phyloP scores from a whole-genome alignment of 2,329 filamentous ascomycete species.

The Alternaria sp. region DNA sequence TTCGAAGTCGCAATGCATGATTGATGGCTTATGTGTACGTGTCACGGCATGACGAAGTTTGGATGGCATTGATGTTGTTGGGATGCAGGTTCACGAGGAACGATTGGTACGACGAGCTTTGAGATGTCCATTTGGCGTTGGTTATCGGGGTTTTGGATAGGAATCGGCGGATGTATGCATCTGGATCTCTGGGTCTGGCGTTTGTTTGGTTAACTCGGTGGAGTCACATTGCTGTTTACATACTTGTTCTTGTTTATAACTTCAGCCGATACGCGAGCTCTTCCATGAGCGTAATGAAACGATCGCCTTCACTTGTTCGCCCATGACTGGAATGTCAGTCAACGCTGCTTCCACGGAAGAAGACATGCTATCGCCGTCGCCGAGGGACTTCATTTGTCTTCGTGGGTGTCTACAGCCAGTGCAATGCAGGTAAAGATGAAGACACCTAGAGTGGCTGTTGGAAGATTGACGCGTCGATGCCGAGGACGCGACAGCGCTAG shows the following conservation, averaged over 20 bases:
- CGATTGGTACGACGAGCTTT: background rate
- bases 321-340: too few species aligned
- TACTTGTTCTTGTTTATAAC: background rate
- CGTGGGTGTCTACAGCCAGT: too few species aligned
- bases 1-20: background rate
- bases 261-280: background rate
- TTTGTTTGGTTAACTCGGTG: background rate
- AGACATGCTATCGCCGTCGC: too few species aligned
- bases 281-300: background rate
- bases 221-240: constrained; percentile 1
- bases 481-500: too few species aligned
- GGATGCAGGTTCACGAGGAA: background rate
- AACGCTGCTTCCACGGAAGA: too few species aligned
- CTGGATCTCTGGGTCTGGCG: background rate
- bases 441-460: too few species aligned
- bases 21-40: background rate
- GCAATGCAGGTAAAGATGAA: too few species aligned
- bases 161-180: background rate
- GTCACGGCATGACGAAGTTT: background rate
- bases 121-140: background rate
- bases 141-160: background rate
- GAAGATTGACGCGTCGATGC: too few species aligned
- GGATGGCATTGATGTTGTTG: background rate
- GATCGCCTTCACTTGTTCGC: background rate
- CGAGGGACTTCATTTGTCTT: too few species aligned